phyloP scores from a whole-genome alignment of 768 basidiomycete genomes.

The Tephrocybe rancida region DNA sequence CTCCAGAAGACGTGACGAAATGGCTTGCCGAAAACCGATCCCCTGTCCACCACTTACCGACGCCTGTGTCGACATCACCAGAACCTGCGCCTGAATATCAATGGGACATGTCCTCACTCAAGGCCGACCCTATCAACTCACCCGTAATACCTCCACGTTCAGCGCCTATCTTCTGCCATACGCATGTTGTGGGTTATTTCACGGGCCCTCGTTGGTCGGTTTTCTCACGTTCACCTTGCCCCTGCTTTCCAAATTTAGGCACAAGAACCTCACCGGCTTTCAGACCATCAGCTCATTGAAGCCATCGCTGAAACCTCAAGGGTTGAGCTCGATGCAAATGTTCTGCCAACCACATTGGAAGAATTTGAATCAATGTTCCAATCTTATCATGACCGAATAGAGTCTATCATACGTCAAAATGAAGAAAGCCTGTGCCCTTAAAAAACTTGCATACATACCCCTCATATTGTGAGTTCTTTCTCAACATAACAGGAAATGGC shows the following conservation, averaged over 20 bases:
- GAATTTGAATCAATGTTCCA: slow-evolving; percentile 22
- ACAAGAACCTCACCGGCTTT: slow-evolving; percentile 15
- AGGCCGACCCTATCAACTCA: slow-evolving; percentile 19
- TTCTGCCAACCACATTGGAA: slow-evolving; percentile 4
- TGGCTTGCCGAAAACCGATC: slow-evolving; percentile 22
- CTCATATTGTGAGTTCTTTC: not conserved
- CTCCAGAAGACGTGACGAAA: slow-evolving; percentile 20
- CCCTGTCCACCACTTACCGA: slow-evolving; percentile 20
- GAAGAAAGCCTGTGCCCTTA: slow-evolving; percentile 2
- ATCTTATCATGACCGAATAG: slow-evolving; percentile 13
- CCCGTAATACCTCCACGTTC: slow-evolving; percentile 16
- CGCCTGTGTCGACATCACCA: slow-evolving; percentile 24
- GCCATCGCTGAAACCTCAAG: slow-evolving; percentile 23
- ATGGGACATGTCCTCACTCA: slow-evolving; percentile 2
- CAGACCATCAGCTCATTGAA: slow-evolving; percentile 14
- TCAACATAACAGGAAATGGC: not conserved
- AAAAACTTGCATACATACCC: too few relatives aligned
- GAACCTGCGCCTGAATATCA: slow-evolving; percentile 18
- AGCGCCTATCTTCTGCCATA: not conserved
- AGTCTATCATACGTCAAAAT: slow-evolving; percentile 12
- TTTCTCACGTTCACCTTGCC: not conserved
- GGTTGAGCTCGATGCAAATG: not conserved
- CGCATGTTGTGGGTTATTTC: slow-evolving; percentile 3
- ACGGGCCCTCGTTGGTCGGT: not conserved
- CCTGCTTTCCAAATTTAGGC: slow-evolving; percentile 10